These are phyloP conservation scores for Paracamarosporium sp. DNA, from an alignment of 2,329 filamentous ascomycete species.

Conservation along the genomic window DNA sequence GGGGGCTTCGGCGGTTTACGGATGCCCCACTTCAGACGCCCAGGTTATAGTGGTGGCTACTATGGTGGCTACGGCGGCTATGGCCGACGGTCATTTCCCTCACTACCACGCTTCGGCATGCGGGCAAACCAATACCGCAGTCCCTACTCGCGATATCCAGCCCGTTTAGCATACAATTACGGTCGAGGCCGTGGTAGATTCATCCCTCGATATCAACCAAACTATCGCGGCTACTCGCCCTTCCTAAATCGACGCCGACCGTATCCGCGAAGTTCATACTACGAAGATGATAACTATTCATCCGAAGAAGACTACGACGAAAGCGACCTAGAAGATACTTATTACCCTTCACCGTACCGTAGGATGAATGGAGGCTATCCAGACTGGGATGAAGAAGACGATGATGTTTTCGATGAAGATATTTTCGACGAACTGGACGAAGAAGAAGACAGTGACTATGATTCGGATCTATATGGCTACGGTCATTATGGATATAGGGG, in stretches of 20 bases:
- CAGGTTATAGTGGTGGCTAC: neutral
- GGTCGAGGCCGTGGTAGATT: neutral
- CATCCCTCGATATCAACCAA: neutral
- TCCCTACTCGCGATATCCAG: neutral
- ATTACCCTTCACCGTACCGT: constrained; percentile 4
- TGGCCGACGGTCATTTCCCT: neutral
- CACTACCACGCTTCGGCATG: neutral
- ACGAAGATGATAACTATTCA: constrained; percentile 12
- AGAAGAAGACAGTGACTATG: constrained; percentile 13
- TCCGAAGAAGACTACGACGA: constrained; percentile 14
- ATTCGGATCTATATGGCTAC: constrained; percentile 8
- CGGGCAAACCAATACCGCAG: neutral
- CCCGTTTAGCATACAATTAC: neutral
- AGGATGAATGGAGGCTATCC: constrained; percentile 4
- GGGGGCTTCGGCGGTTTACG: neutral
- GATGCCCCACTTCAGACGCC: neutral
- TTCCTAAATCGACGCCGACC: neutral
- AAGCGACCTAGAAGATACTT: constrained; percentile 9
- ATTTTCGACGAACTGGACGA: constrained; percentile 12
- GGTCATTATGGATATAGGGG: constrained; percentile 10
- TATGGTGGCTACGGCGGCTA: constrained; percentile 3
- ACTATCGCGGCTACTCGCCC: constrained; percentile 10
- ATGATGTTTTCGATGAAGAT: constrained; percentile 12
- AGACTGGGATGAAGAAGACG: constrained; percentile 19
- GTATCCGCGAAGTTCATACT: constrained; percentile 8